Percentiles rank a stretch among this genome's conserved stretches.
Conservation (phyloP, 345 rosid genomes). For the Brassica nigra region DNA sequence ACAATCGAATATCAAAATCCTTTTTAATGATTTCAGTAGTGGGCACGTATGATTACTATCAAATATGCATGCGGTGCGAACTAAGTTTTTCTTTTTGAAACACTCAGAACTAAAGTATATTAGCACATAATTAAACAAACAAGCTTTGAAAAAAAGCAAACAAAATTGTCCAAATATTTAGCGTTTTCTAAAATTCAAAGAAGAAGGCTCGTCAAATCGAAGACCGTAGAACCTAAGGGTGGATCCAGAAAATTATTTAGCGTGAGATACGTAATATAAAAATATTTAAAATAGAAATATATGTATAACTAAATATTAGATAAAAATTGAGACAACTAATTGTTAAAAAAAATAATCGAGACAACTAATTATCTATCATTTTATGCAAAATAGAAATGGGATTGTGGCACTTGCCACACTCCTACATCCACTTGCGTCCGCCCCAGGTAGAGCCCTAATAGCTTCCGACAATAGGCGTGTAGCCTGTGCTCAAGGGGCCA, state of each 20-base stretch:
- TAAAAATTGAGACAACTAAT: neutral
- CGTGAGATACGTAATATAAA: neutral
- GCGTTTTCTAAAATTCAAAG: neutral
- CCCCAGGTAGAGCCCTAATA: neutral
- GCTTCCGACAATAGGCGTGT: neutral
- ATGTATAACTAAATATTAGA: neutral
- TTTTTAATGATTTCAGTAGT: slow-evolving; percentile 5
- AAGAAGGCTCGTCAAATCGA: neutral
- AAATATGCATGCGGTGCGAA: slow-evolving; percentile 34
- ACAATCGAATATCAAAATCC: slow-evolving; percentile 16
- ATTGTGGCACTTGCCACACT: neutral
- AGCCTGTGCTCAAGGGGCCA: neutral
- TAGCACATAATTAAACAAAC: neutral
- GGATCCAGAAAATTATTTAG: neutral
- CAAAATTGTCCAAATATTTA: slow-evolving; percentile 1
- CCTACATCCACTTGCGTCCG: neutral
- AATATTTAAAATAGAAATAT: too few species aligned
- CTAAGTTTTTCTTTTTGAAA: neutral
- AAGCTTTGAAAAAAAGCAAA: neutral
- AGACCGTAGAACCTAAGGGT: neutral
- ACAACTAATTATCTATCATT: neutral
- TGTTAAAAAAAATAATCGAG: too few species aligned
- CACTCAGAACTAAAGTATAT: too few species aligned
- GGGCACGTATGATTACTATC: slow-evolving; percentile 31
- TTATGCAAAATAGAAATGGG: neutral